A percentile compares a stretch with the other conserved stretches of the same genome.
Evolutionary conservation across 164 flowering plant genomes (phyloP).

Genomic region (Chloranthus sessilifolius): DNA sequence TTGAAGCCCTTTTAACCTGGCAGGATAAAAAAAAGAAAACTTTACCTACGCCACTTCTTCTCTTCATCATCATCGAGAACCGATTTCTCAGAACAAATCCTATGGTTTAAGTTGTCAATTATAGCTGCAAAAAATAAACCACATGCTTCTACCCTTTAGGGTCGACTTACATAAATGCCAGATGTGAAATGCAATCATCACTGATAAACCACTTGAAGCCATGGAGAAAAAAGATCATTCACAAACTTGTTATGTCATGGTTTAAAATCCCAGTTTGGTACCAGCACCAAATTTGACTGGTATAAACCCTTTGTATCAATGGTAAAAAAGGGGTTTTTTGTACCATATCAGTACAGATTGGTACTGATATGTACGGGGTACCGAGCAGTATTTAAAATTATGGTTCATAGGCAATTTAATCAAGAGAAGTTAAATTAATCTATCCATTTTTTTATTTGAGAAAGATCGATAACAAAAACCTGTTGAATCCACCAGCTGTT

Average conservation of each 20-base stretch:
- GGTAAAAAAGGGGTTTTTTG: too few relatives aligned
- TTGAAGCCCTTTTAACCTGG: too few relatives aligned
- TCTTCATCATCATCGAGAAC: slow-evolving; percentile 49
- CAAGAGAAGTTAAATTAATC: not conserved
- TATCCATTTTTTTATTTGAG: not conserved
- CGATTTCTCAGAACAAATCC: slow-evolving; percentile 31
- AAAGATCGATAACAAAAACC: slow-evolving; percentile 31
- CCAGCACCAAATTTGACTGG: too few relatives aligned
- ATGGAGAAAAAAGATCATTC: too few relatives aligned
- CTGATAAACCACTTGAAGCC: too few relatives aligned
- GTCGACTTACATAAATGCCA: not conserved
- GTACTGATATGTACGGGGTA: too few relatives aligned
- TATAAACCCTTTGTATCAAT: too few relatives aligned
- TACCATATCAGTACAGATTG: not conserved
- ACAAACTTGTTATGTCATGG: too few relatives aligned
- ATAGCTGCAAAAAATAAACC: slow-evolving; percentile 46
- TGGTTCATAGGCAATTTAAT: not conserved
- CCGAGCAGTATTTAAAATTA: too few relatives aligned
- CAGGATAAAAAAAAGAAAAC: not conserved
- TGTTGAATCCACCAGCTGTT: slow-evolving; percentile 82
- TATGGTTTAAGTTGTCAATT: slow-evolving; percentile 45
- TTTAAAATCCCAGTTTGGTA: too few relatives aligned
- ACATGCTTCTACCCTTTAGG: not conserved
- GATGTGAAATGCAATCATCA: not conserved
- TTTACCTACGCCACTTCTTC: slow-evolving; percentile 72